Evolutionary conservation across 1,284 basidiomycete genomes (phyloP), one percentile per base, ranked within the genome.

Genomic region (Ustilago tritici): DNA sequence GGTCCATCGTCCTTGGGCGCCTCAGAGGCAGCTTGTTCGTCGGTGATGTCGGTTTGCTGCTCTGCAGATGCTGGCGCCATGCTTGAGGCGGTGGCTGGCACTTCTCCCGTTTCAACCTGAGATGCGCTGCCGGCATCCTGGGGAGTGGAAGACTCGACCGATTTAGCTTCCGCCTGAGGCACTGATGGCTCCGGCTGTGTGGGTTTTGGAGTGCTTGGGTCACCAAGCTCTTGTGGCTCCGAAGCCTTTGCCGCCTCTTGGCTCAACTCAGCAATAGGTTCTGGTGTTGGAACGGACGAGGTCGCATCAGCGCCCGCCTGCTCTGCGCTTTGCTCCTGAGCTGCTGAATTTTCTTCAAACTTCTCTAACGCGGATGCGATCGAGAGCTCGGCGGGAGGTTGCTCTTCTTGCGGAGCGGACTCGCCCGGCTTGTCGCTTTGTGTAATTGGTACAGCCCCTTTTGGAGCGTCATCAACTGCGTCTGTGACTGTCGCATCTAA

Each of bases 171-270:
- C 17, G 55, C 19, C 11, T 38, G n/a, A 15, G 61, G 34, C 17
- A 23, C 58, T 54, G 28, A 34, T 35, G 53, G 34, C n/a, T 46
- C 65, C 31, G 40, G 34, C n/a, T 34, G 61, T 9, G 61, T 23
- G 49, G 64, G 36, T 32, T 63, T 50, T 2, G 65, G 70, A 1
- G 70, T 65, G 43, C 41, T 58, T n/a, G 61, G 56, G 14, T 67
- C 64, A 40, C 59, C 55, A 10, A 53, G 15, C 34, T 65, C 43
- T 46, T 61, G 49, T 36, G 58, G 23, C 10, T 35, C 34, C 8
- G 52, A 2, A 9, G 35, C 31, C 31, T 63, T 47, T 46, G 32
- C 49, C 3, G 32, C 38, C 2, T 14, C 47, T 41, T 67, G 54
- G 38, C 34, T 5, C n/a, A 55, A 19, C 34, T 60, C 41, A 7